Evolutionary conservation across 2,329 filamentous ascomycete species (phyloP), one percentile per base, ranked within the genome.

Genomic region (Paecilomyces fulvus): DNA sequence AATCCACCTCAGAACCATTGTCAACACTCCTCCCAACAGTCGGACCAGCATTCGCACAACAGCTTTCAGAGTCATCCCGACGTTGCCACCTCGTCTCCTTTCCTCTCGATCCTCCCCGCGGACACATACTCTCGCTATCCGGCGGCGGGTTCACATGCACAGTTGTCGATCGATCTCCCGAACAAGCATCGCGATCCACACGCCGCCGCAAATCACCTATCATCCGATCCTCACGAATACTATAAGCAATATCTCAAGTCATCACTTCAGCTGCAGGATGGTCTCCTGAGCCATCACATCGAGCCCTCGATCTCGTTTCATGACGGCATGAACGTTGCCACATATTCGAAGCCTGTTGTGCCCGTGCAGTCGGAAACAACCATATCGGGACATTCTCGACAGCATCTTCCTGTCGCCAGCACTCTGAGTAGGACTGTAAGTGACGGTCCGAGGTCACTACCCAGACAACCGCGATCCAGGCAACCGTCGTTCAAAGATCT

Each of bases 401-500:
- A 64, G 49, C 61, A 67, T 53, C 71, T 68, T 52, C 70, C 72
- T 3, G 61, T 62, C 3, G 73, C 73, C 17, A 67, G 69, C 58
- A 66, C 66, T 46, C 65, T 64, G 14, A 61, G 60, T 49, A 58
- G 53, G 51, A 56, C 59, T 51, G 23, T 59, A 58, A 59, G 62
- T 56, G 23, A 60, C 55, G 54, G 57, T 51, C 52, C 61, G 33
- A 56, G 60, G 33, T 55, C 56, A 49, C 46, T 55, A 37, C 25
- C 61, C 23, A 55, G 63, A 28, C 57, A 59, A 23, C 56, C 58
- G 30, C 67, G 69, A 64, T 73, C 62, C 60, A 72, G 75, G 61
- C 80, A 87, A 62, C 79, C 84, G n/a, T 92, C 87, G 58, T 88
- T 94, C 63, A 90, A 87, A 73, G 89, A 94, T 67, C 78, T 94